Evolutionary conservation across 108 stramenopile genomes (phyloP), one percentile per base, ranked within the genome.

Genomic region (Nitzschia inconspicua): DNA sequence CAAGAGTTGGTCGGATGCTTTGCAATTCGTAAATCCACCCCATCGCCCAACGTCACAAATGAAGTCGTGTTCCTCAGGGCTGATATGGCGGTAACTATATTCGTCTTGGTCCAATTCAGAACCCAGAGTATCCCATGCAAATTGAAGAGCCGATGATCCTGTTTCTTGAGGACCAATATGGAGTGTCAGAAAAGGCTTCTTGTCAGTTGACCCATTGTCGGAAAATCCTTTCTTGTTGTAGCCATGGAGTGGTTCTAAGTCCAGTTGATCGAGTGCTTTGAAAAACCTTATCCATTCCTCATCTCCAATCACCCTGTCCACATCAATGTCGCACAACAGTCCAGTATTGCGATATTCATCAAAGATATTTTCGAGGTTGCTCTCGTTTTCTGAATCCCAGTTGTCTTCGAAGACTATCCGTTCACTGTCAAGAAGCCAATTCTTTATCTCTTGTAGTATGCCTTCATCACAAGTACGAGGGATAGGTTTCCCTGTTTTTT

Each of bases 111-210:
- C 7, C 32, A 54, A 35, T 35, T 34, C 31, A 0, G 16, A 23
- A 6, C 35, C 37, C 11, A 54, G 31, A 22, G 20, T 54, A 54
- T 54, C 52, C 2, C 35, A 28, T 36, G 29, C 37, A 2, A 36
- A 54, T 54, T 54, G 52, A 37, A 54, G 30, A 1, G 52, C 37
- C 9, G 52, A 54, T 19, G 52, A 54, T 10, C 34, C 52, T 2
- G 52, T 54, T 18, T 54, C 37, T 23, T 54, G 52, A 6, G 52
- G 52, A 36, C 52, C 52, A 36, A 54, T 36, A 36, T 54, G 52
- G 20, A 54, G 29, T 32, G 37, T 37, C 19, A 54, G 52, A 4
- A 23, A 36, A 3, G 52, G 52, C 34, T 54, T 54, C 11, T 34
- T 51, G 4, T 51, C 53, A 36, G n/a, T n/a, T n/a, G n/a, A n/a